These are phyloP conservation scores for Corynascus novoguineensis DNA, from an alignment of 495 filamentous ascomycete species.

Conservation along the genomic window DNA sequence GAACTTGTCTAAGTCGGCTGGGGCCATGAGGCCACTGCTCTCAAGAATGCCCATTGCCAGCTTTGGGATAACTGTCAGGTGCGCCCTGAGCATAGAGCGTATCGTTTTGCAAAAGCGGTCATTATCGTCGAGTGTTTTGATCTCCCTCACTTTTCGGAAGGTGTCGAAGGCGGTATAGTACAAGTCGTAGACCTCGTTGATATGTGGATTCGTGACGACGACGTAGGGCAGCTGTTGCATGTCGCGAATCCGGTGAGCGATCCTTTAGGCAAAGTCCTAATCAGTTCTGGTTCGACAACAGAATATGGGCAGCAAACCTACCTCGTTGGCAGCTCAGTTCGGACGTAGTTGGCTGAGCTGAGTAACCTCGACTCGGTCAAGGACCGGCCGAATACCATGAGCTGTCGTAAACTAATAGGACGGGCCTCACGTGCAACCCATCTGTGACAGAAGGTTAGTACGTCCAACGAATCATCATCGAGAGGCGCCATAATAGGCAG, in stretches of 20 bases:
- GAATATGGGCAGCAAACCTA: slow-evolving; percentile 28
- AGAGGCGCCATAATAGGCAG: not conserved
- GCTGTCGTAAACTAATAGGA: slow-evolving; percentile 81
- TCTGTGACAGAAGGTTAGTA: slow-evolving; percentile 44
- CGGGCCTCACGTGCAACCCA: slow-evolving; percentile 81
- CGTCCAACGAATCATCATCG: slow-evolving; percentile 9
- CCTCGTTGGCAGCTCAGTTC: slow-evolving; percentile 90
- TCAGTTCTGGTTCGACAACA: not conserved
- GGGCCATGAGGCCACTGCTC: slow-evolving; percentile 68
- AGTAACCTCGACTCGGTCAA: slow-evolving; percentile 85
- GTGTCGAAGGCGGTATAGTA: slow-evolving; percentile 95
- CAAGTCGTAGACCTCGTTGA: slow-evolving; percentile 90
- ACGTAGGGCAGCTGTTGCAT: slow-evolving; percentile 97
- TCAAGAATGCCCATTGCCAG: slow-evolving; percentile 92
- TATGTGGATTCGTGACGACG: slow-evolving; percentile 89
- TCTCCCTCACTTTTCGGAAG: slow-evolving; percentile 74
- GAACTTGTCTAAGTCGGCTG: slow-evolving; percentile 79
- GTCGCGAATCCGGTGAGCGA: slow-evolving; percentile 90
- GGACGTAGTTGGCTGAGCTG: slow-evolving; percentile 94
- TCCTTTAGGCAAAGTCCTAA: slow-evolving; percentile 38
- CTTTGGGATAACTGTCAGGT: slow-evolving; percentile 87
- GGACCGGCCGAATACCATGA: slow-evolving; percentile 89
- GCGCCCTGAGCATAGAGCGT: slow-evolving; percentile 71
- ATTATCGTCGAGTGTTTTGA: slow-evolving; percentile 85
- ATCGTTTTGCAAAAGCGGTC: slow-evolving; percentile 80